A percentile compares a stretch with the other conserved stretches of the same genome.
Conservation (phyloP, 2,329 filamentous ascomycete species). For the Botryotinia globosa region DNA sequence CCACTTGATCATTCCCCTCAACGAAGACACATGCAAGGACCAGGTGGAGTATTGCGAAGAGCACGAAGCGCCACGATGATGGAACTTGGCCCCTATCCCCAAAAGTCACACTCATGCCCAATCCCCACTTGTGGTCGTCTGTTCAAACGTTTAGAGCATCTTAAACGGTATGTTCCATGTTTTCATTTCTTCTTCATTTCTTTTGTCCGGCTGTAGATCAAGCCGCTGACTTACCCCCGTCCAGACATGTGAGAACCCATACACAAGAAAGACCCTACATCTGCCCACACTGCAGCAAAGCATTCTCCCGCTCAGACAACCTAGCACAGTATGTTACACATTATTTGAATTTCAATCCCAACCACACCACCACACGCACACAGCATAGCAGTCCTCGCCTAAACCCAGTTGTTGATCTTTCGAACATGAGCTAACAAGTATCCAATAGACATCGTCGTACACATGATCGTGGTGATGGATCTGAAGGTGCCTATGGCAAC, state of each 20-base stretch:
- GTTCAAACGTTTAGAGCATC: conserved; percentile 98
- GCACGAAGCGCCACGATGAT: conserved; percentile 93
- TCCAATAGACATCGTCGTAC: conserved; percentile 63
- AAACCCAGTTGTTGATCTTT: conserved; percentile 18
- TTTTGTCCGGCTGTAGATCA: conserved; percentile 36
- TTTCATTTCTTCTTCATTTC: conserved; percentile 40
- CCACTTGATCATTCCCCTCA: conserved; percentile 57
- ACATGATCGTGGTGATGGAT: conserved; percentile 75
- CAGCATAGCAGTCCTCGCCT: conserved; percentile 39
- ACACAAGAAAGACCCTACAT: conserved; percentile 98
- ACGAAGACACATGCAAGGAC: conserved; percentile 66
- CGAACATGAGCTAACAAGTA: conserved; percentile 30
- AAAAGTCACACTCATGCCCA: conserved; percentile 98
- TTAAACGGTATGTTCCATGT: conserved; percentile 79
- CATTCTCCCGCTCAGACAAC: conserved; percentile 97
- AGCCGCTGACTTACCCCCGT: conserved; percentile 49
- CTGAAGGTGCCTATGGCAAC: conserved; percentile 56
- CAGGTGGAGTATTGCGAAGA: conserved; percentile 76
- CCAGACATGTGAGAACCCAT: conserved; percentile 96
- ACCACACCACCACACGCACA: conserved; percentile 23
- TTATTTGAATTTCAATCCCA: conserved; percentile 20
- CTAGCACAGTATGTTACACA: conserved; percentile 78
- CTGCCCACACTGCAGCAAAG: conserved; percentile 97
- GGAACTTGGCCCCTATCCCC: conserved; percentile 93
- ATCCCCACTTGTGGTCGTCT: conserved; percentile 95